Evolutionary conservation across 2,329 filamentous ascomycete genomes (phyloP).

Genomic region (Fusarium sp.): DNA sequence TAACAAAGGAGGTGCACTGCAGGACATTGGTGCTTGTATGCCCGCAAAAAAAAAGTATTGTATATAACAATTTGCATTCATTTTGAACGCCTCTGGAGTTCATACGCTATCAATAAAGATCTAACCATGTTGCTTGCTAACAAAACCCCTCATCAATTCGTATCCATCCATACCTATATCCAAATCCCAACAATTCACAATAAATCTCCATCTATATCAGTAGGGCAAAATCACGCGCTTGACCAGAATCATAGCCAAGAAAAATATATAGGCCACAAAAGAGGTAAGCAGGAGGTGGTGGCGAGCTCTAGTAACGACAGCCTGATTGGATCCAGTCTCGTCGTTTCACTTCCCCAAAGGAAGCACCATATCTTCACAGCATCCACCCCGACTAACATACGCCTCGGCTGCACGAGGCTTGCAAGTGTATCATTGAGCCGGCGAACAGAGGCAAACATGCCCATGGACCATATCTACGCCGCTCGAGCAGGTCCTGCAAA

Average conservation of each 20-base stretch:
- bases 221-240: background rate
- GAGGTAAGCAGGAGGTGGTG: background rate
- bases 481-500: conserved; percentile 27
- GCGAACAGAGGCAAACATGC: background rate
- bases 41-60: conserved; percentile 9
- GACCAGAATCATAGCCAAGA: too few relatives aligned
- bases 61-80: background rate
- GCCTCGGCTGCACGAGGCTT: conserved; percentile 8
- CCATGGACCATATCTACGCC: conserved; percentile 7
- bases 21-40: too few relatives aligned
- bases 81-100: conserved; percentile 3
- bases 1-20: too few relatives aligned
- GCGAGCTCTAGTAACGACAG: background rate
- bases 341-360: background rate
- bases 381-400: background rate
- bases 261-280: background rate
- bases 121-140: conserved; percentile 2
- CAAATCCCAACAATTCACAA: background rate
- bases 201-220: background rate
- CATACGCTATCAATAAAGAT: conserved; percentile 2
- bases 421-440: background rate
- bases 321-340: background rate
- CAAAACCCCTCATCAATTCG: conserved; percentile 20
- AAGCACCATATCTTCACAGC: too few relatives aligned
- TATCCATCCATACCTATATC: conserved; percentile 18